Evolutionary conservation across 2,329 filamentous ascomycete species (phyloP).

Genomic region (Penicillium brasilianum): DNA sequence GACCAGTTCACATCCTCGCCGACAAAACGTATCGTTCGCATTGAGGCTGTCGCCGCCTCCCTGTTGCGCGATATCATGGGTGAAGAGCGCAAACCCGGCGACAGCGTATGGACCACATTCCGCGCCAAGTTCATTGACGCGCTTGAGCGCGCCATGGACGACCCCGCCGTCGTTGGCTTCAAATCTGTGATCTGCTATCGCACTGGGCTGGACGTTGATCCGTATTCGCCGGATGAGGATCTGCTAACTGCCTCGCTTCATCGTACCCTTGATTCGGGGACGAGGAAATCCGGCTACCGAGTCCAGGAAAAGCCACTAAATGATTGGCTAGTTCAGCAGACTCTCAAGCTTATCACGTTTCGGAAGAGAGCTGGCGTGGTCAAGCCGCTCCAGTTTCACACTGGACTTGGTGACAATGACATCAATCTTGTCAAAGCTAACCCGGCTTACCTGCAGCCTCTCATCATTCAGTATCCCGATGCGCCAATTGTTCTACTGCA

Average conservation of each 20-base stretch:
- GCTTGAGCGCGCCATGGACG: conserved; percentile 63
- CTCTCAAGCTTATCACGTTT: conserved; percentile 61
- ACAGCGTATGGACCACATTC: conserved; percentile 35
- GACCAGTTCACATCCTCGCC: conserved; percentile 66
- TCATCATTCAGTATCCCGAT: conserved; percentile 71
- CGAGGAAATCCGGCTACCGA: conserved; percentile 34
- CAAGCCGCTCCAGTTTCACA: conserved; percentile 85
- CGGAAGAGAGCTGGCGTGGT: conserved; percentile 49
- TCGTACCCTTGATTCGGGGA: conserved; percentile 35
- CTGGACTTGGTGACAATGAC: conserved; percentile 80
- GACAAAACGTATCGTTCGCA: conserved; percentile 75
- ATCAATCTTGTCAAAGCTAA: conserved; percentile 72
- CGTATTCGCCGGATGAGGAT: conserved; percentile 52
- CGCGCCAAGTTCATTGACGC: conserved; percentile 38
- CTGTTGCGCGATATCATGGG: conserved; percentile 59
- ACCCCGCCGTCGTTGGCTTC: conserved; percentile 75
- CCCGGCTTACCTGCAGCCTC: conserved; percentile 73
- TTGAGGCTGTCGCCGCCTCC: conserved; percentile 72
- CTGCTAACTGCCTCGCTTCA: conserved; percentile 36
- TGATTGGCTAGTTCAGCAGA: conserved; percentile 69
- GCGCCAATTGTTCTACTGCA: conserved; percentile 80
- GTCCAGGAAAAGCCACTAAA: conserved; percentile 70
- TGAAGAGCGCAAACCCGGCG: conserved; percentile 39
- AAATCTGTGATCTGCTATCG: conserved; percentile 85
- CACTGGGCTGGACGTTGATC: conserved; percentile 70